Conservation (phyloP, 768 basidiomycete species). For the Termitomyces sp. region DNA sequence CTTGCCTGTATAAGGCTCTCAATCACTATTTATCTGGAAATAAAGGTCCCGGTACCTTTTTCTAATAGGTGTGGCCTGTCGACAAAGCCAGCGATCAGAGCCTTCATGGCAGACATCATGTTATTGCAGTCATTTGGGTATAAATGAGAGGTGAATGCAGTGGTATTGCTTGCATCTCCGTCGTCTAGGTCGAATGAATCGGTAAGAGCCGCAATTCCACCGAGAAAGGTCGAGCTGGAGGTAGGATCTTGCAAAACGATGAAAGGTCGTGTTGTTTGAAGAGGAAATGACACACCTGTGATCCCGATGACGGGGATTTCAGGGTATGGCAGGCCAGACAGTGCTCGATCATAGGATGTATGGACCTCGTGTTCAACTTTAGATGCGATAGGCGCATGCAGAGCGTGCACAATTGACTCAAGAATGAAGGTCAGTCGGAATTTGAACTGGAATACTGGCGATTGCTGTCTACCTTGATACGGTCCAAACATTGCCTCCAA, state of each 20-base stretch:
- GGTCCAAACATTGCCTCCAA: constrained; percentile 59
- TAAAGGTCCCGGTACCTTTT: constrained; percentile 20
- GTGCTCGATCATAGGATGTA: constrained; percentile 40
- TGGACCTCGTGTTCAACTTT: constrained; percentile 43
- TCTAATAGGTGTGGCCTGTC: constrained; percentile 30
- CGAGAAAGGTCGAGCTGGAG: constrained; percentile 45
- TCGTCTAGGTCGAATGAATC: constrained; percentile 24
- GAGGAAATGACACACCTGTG: constrained; percentile 39
- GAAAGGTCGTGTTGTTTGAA: background rate
- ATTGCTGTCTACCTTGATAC: constrained; percentile 47
- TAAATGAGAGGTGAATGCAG: constrained; percentile 43
- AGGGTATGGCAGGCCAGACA: constrained; percentile 56
- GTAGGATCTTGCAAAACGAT: constrained; percentile 34
- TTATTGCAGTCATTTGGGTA: constrained; percentile 59
- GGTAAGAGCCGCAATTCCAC: constrained; percentile 39
- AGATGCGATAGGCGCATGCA: constrained; percentile 50
- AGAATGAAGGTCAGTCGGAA: background rate
- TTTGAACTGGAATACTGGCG: background rate
- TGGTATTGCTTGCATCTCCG: constrained; percentile 12
- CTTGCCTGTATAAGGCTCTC: constrained; percentile 31
- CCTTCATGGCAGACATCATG: constrained; percentile 51
- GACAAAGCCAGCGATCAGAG: constrained; percentile 53
- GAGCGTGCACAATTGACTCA: constrained; percentile 36
- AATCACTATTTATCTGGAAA: background rate
- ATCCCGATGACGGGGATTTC: constrained; percentile 63